Conservation (phyloP, 495 filamentous ascomycete genomes). For the Staphylotrichum longicolle region DNA sequence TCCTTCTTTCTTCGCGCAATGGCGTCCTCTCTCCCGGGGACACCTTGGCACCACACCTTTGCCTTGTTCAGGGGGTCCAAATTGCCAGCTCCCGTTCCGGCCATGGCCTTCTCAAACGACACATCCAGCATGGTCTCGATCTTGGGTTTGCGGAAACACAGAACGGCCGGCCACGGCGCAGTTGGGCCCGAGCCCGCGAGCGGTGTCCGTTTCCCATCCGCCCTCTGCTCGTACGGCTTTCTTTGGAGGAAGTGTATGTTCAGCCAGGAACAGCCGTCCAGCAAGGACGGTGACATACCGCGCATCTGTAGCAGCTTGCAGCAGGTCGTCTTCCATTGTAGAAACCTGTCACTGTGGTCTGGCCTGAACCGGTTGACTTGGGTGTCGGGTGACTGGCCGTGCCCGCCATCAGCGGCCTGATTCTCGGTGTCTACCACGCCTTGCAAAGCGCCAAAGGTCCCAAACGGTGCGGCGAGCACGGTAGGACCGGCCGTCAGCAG, state of each 20-base stretch:
- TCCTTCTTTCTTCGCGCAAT: slow-evolving; percentile 52
- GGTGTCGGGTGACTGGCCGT: slow-evolving; percentile 49
- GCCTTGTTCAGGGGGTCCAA: slow-evolving; percentile 65
- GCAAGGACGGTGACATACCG: slow-evolving; percentile 39
- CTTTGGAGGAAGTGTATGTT: slow-evolving; percentile 35
- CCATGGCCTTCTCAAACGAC: slow-evolving; percentile 19
- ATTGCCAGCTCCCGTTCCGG: slow-evolving; percentile 23
- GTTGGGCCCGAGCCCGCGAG: slow-evolving; percentile 33
- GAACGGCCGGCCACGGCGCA: slow-evolving; percentile 49
- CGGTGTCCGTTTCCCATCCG: slow-evolving; percentile 45
- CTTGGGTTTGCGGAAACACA: slow-evolving; percentile 49
- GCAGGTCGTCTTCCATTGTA: slow-evolving; percentile 43
- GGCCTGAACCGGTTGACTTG: slow-evolving; percentile 39
- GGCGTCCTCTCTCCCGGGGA: slow-evolving; percentile 47
- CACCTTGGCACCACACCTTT: slow-evolving; percentile 62
- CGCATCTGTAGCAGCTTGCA: slow-evolving; percentile 43
- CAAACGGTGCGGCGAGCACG: slow-evolving; percentile 47
- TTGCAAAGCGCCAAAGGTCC: slow-evolving; percentile 45
- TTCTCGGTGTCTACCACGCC: slow-evolving; percentile 30
- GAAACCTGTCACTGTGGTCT: slow-evolving; percentile 40
- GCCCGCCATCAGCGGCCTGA: slow-evolving; percentile 27
- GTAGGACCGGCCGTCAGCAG: slow-evolving; percentile 37
- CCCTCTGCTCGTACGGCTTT: slow-evolving; percentile 41
- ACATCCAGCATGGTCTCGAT: slow-evolving; percentile 24
- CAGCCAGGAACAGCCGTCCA: slow-evolving; percentile 38